Base-by-base conservation (phyloP, 2,329 filamentous ascomycete species). In the Tolypocladium tundrense region DNA sequence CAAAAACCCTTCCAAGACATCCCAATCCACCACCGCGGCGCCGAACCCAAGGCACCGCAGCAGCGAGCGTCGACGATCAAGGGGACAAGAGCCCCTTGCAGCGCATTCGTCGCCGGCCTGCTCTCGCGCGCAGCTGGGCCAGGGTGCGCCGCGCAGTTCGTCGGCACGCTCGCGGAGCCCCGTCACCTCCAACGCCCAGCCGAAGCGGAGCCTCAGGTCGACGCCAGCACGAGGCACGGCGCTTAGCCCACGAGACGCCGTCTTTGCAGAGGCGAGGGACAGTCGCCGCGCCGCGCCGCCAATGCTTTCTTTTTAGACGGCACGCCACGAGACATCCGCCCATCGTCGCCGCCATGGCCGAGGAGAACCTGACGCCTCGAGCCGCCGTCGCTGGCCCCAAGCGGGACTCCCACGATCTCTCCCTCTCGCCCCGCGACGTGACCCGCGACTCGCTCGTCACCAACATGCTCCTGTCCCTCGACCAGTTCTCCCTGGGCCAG, bases 401-500 rank as follows among this genome's bases (percentile, higher is more conserved):
- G 57, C 76, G 81, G 63, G 86, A 92, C 73, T 91, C 88, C 54
- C 92, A 97, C 77, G 92, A 96, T 71, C 80, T 97, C 61, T 92
- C 90, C 59, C 80, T 96, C 66, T 87, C 87, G 55, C 84, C 88
- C 54, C 80, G 86, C 60, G 84, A 90, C 69, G 85, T 90, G 62
- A 90, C 89, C 45, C 86, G 93, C 64, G 90, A 96, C 69, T 97
- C 92, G 41, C 86, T 99, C 64, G 91, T 99, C 60, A 88, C 94
- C 73, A 96, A 97, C 72, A 94, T 99, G 88, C 85, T 97, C 60
- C 79, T 94, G 63, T 96, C 92, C 45, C 86, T 99, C 62, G 93
- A 96, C 73, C 88, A 93, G 72, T 85, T 93, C 68, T 87, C 84
- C 45, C 79, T 83, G 64, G 78, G 72, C 51, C 77, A 81, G 56